These are phyloP conservation scores for Colletotrichum godetiae DNA, from an alignment of 2,329 filamentous ascomycete genomes.

Conservation along the genomic window DNA sequence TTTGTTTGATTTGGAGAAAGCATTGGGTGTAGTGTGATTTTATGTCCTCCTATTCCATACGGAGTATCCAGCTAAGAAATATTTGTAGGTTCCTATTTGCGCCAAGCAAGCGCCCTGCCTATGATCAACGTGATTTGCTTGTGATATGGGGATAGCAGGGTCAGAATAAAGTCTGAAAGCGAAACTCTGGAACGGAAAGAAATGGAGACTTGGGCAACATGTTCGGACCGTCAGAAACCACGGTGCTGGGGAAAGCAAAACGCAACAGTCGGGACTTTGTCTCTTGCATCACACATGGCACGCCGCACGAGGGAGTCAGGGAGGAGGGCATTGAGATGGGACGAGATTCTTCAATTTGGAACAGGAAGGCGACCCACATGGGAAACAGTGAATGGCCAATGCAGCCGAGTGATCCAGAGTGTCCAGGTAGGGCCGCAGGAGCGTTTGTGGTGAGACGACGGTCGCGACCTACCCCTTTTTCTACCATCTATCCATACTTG, in stretches of 20 bases:
- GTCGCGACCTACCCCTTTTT: conserved; percentile 3
- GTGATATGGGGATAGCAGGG: neutral
- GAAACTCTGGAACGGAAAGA: neutral
- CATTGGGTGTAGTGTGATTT: neutral
- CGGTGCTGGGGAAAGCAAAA: conserved; percentile 4
- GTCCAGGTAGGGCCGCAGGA: neutral
- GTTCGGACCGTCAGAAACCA: conserved; percentile 24
- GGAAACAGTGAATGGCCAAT: neutral
- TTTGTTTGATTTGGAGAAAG: neutral
- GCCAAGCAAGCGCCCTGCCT: neutral
- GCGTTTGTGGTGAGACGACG: conserved; percentile 12
- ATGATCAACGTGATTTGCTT: neutral
- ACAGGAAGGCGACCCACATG: neutral
- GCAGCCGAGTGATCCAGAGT: neutral
- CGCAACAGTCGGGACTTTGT: neutral
- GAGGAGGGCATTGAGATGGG: conserved; percentile 9
- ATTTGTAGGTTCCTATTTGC: too few relatives aligned
- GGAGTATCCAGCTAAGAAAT: neutral
- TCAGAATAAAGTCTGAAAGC: neutral
- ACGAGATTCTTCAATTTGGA: conserved; percentile 7
- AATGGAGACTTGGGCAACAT: neutral
- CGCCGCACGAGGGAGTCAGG: neutral
- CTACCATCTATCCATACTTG: neutral
- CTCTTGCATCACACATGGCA: neutral
- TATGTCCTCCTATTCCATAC: neutral